Base-by-base conservation (phyloP, 805 yeast genomes). In the Monosporozyma aerobia region DNA sequence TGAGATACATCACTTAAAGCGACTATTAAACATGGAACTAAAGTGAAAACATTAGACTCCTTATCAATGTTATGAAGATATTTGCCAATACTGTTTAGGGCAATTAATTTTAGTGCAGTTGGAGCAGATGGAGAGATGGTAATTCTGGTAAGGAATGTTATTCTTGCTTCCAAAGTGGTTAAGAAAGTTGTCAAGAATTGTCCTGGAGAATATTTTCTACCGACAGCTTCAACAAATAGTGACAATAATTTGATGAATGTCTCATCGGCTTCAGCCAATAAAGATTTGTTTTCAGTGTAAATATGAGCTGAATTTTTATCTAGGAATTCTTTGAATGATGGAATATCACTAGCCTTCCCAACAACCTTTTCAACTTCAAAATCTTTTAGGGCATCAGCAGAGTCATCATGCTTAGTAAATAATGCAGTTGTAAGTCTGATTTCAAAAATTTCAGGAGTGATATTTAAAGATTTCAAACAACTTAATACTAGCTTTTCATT, bases 341-440 rank as follows among this genome's bases (percentile, higher is more conserved):
- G 59, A 23, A 61, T 48, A 8, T 51, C 48, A 25, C 58, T 56
- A 35, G 55, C 61, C 19, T 58, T 60, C 35, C 64, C 64, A 16
- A 57, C 52, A 35, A 59, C 54, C 39, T 64, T 67, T 45, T 68
- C 63, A 13, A 62, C 49, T 13, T 58, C 62, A n/a, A 60, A 44
- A 3, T 57, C 62, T 23, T 72, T 63, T 33, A 64, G 71, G 10
- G 69, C 61, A 25, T 68, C 71, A 14, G 63, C 59, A 16, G 62
- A 62, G 8, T 63, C 56, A 53, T 56, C 59, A 11, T 59, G 61
- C 8, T 52, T 54, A 2, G 59, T 55, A 39, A 68, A 65, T 50
- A 89, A 68, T 0, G 90, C 82, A 1, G 85, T 76, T 69, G 87
- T 86, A 47, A 88, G 70, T 51, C 77, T 75, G 74, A 89, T 78